Conservation (phyloP, 2,329 filamentous ascomycete species). For the Colletotrichum sp. region DNA sequence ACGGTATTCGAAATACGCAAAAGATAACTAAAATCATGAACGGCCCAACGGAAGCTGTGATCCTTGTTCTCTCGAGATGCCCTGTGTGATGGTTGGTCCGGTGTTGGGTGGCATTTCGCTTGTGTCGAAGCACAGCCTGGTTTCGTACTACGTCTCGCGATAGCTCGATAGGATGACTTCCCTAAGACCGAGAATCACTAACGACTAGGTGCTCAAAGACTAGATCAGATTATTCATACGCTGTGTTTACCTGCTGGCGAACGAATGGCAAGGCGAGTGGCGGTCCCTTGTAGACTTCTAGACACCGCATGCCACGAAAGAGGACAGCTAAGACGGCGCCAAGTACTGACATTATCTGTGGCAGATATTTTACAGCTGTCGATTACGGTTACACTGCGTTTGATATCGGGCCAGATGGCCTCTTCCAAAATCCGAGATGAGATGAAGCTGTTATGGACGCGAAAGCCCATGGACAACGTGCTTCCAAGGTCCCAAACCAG, state of each 20-base stretch:
- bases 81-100: not conserved
- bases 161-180: not conserved
- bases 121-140: not conserved
- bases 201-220: not conserved
- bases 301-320: not conserved
- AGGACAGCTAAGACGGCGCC: fast-evolving
- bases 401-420: not conserved
- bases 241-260: not conserved
- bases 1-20: not conserved
- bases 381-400: not conserved
- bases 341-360: not conserved
- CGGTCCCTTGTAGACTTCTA: not conserved
- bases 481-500: not conserved
- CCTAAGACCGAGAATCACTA: not conserved
- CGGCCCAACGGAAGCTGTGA: not conserved
- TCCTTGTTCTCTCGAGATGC: not conserved
- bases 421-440: not conserved
- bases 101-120: not conserved
- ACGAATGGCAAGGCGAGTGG: not conserved
- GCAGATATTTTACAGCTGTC: fast-evolving
- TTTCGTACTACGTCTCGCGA: not conserved
- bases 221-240: no score
- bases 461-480: fast-evolving
- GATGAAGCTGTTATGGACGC: not conserved
- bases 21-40: not conserved